These are phyloP conservation scores for Ploettnerulaceae sp. DNA, from an alignment of 2,329 filamentous ascomycete genomes.

Conservation along the genomic window DNA sequence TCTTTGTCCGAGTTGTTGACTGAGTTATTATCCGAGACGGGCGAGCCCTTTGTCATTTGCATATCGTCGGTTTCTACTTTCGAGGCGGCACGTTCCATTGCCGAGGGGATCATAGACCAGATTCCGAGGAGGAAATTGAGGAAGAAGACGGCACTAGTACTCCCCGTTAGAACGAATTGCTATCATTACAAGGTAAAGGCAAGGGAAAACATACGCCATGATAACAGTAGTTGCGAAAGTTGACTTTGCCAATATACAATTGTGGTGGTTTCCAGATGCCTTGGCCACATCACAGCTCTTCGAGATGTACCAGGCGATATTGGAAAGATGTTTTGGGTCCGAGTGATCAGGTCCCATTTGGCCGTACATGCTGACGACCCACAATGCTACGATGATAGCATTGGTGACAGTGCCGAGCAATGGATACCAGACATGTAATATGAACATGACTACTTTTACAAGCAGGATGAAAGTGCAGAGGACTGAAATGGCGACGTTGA, in stretches of 20 bases:
- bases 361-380: slow-evolving; percentile 60
- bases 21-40: slow-evolving; percentile 34
- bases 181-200: neutral
- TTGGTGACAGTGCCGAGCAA: slow-evolving; percentile 57
- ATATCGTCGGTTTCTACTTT: slow-evolving; percentile 49
- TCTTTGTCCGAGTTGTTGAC: slow-evolving; percentile 40
- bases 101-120: slow-evolving; percentile 46
- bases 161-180: no score
- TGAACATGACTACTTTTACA: slow-evolving; percentile 61
- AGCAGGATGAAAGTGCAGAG: slow-evolving; percentile 72
- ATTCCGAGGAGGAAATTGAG: slow-evolving; percentile 54
- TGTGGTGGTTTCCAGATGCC: slow-evolving; percentile 47
- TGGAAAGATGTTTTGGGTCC: slow-evolving; percentile 57
- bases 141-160: slow-evolving; percentile 55
- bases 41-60: slow-evolving; percentile 34
- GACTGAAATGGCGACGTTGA: slow-evolving; percentile 72
- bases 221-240: slow-evolving; percentile 59
- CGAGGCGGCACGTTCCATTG: slow-evolving; percentile 40
- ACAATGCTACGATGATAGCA: slow-evolving; percentile 54
- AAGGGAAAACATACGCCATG: slow-evolving; percentile 56
- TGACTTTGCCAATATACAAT: slow-evolving; percentile 64
- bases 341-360: slow-evolving; percentile 70
- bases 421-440: slow-evolving; percentile 68
- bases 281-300: slow-evolving; percentile 61
- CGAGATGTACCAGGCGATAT: slow-evolving; percentile 69